Base-by-base conservation (phyloP, 495 filamentous ascomycete species). In the Penicillium turbatum region DNA sequence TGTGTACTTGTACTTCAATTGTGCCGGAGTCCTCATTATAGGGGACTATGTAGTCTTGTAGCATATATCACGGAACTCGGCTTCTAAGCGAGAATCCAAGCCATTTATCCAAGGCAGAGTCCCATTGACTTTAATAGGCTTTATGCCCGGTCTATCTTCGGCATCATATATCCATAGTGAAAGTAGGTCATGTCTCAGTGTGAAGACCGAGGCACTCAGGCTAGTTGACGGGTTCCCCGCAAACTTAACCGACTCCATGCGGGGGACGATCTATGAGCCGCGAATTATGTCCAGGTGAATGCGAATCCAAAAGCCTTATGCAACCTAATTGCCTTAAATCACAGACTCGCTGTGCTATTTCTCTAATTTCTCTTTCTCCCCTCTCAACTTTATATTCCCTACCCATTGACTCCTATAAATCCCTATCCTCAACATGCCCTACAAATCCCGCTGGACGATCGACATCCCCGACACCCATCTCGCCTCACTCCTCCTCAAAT, bases 381-480 rank as follows among this genome's bases (percentile, higher is more conserved):
- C 19, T 15, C 27, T 38, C n/a, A n/a, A n/a, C 44, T 10, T 36
- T 17, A 16, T 39, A 39, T 38, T 10, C 29, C 30, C 47, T 2
- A 48, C 12, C n/a, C 10, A 47, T 27, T 43, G 6, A 15, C 21
- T 27, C 10, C 21, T 46, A 36, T 38, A 49, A 37, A 46, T 2
- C 6, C 17, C 9, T 26, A 0, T 11, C 36, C 2, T 24, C 57
- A 74, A 56, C 5, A 83, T 82, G 80, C 76, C 77, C 12, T 67
- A 76, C 55, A 76, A 78, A 68, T 82, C 80, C 0, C 70, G 75
- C 51, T 80, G 73, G 71, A 63, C 51, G 8, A 64, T 79, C 30
- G 60, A 76, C 36, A 70, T 81, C 37, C 80, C 80, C 6, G 59
- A 73, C 35, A 61, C 68, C 35, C 73, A 79, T 40, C 66, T 83